Base-by-base conservation (phyloP, 768 basidiomycete genomes). In the Pulveroboletus frians region DNA sequence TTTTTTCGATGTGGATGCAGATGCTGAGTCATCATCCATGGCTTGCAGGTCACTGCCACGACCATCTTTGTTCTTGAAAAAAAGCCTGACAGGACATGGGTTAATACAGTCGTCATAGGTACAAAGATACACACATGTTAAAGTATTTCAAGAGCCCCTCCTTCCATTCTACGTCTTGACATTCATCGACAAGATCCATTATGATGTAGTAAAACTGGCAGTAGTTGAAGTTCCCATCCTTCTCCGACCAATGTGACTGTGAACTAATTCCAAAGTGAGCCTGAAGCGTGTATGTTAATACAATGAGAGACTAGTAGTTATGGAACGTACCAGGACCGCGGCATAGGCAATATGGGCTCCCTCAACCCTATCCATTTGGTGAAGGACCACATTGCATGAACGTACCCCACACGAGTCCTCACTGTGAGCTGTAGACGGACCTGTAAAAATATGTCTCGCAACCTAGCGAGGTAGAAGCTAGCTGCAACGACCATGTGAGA, bases 231-330 rank as follows among this genome's bases (percentile, higher is more conserved):
- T 0, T 2, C 2, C 46, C 9, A 7, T 57, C 47, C 6, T 35
- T 48, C 26, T 57, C 44, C 1, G 27, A 3, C 56, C 56, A 57
- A 5, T 18, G 15, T 1, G 14, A 32, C 18, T 50, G 35, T 10
- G 47, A 26, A 31, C 47, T 55, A 21, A 57, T 55, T 2, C 15
- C 27, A 11, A 46, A 46, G 18, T 11, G 41, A 31, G 50, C 56
- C 56, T 52, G 15, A 7, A n/a, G 17, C n/a, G 1, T 8, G 6
- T n/a, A n/a, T 1, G 2, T 45, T 17, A 32, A 5, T 40, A 39
- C 18, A 18, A 2, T 9, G 21, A 3, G 2, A 15, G 5, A 10
- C 11, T 30, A 9, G 9, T 10, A 9, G 4, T 20, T 7, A 36
- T 23, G 0, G 4, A 0, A 43, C 29, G 11, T 26, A 41, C 38